Evolutionary conservation across 257 asterid species (phyloP), one percentile per base, ranked within the genome.

Genomic region (Solanum etuberosum): DNA sequence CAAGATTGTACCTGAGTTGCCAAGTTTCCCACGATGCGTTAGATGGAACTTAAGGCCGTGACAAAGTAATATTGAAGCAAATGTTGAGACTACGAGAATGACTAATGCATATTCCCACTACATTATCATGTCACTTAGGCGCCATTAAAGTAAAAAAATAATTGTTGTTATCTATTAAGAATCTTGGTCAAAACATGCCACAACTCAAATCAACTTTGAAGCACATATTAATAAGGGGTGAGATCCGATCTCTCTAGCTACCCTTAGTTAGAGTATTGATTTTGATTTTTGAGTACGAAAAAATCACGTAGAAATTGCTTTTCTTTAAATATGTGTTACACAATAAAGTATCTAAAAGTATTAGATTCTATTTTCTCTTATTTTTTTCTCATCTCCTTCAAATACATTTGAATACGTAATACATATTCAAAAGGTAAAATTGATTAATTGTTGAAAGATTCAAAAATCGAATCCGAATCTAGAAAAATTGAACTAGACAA

Each of bases 261-360:
- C 2, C 1, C 70, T 61, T 61, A 2, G 31, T 61, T 63, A 11
- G 71, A n/a, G 71, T n/a, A 13, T 63, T 11, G 1, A 12, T 63
- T 63, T 63, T 0, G 20, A 63, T 11, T 1, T 25, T 63, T 25
- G 4, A 3, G 18, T 25, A 63, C 25, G 13, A 2, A 25, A 16
- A 5, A n/a, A 63, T 2, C 0, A 1, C 14, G 4, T 10, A 21
- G 6, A 1, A 59, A 21, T 5, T 3, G 5, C 2, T 23, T 59
- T 9, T 9, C 13, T 3, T 3, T 9, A 59, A 59, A 59, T 23
- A 0, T 59, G 7, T 0, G 3, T n/a, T 1, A n/a, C 15, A 4
- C 3, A 0, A 57, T 8, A 11, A 63, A 63, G 2, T 63, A 63
- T 11, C 4, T 63, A 63, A 63, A 63, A 25, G 1, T 2, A 0